Evolutionary conservation across 2,329 filamentous ascomycete species (phyloP), one percentile per base, ranked within the genome.

Genomic region (Pestalotiopsis sp.): DNA sequence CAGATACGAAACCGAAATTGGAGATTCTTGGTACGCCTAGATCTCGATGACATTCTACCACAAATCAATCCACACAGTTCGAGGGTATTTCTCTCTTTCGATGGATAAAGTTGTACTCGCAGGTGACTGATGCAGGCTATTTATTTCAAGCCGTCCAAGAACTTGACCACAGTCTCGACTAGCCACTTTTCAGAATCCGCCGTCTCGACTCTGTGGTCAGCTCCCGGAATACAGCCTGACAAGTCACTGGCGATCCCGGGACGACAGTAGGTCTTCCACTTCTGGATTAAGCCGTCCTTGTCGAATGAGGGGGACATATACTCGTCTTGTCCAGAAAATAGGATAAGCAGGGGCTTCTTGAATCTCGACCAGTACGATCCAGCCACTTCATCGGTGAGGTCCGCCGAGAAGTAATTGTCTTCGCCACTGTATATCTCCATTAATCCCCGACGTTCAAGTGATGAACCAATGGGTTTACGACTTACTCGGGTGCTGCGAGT

Each of bases 311-410:
- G 68, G 0, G 91, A 88, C 1, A 93, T 85, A 74, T 83, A 88
- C 76, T 92, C 89, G 76, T 95, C 92, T 57, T 84, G 79, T 5
- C 82, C 90, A 1, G 90, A 90, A 68, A 89, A 88, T 39, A 94
- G 75, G 20, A 92, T 87, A 70, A 92, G 80, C 0, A 93, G 78
- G 1, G 88, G 87, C 65, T 86, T 84, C 57, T 82, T 80, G 66
- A 93, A 81, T 63, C 80, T 81, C 3, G 89, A 86, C 85, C 95
- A 97, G n/a, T 90, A 91, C 14, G 77, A 77, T 26, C 78, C 75
- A 6, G 94, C 81, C 20, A 84, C 82, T 39, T 86, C 82, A 39
- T 85, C 80, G 9, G 71, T 64, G n/a, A 64, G 65, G 39, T 87
- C 84, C 0, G 66, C 67, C 14, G 68, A 65, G 30, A 68, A 68